Evolutionary conservation across 2,329 filamentous ascomycete genomes (phyloP), one percentile per base, ranked within the genome.

Genomic region (Fusarium mangiferae): DNA sequence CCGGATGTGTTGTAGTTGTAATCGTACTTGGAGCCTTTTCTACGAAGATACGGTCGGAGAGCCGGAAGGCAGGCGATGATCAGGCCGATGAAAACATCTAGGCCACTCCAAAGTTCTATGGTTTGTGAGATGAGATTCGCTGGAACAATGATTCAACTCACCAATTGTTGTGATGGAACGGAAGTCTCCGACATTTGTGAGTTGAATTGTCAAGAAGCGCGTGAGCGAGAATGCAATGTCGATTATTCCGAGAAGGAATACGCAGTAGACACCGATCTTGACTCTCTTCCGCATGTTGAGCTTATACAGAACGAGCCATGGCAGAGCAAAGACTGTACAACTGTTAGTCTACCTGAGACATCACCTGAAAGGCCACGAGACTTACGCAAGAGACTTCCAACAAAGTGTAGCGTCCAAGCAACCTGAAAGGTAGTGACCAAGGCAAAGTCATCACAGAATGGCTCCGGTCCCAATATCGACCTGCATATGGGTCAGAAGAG

Each of bases 61-160:
- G 75, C 66, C 2, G 75, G 75, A 2, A 78, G 62, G 12, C 74
- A 77, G 2, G 75, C 74, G 5, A 77, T 54, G 12, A 77, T 75
- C 3, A 77, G 63, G 2, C 72, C 72, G 3, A 77, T 59, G 4
- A 72, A 70, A 12, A 33, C 61, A 5, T 77, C 75, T 9, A 77
- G 62, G 7, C 57, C 41, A 18, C 72, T 74, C 72, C 75, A 78
- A 3, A 77, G 39, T 33, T 66, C 73, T 77, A 10, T 5, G 13
- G 5, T 6, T 0, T 7, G 26, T 68, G 10, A 56, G 35, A 22
- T 4, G 33, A 3, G 7, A 4, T 18, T 36, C 18, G 9, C 42
- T n/a, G 10, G 4, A 5, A 30, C 3, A 10, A 17, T 3, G 3
- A 4, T 20, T 14, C 4, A 6, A 52, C 65, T 59, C 46, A 72